These are phyloP conservation scores for Mrakia gelida DNA, from an alignment of 768 basidiomycete genomes.

Conservation along the genomic window DNA sequence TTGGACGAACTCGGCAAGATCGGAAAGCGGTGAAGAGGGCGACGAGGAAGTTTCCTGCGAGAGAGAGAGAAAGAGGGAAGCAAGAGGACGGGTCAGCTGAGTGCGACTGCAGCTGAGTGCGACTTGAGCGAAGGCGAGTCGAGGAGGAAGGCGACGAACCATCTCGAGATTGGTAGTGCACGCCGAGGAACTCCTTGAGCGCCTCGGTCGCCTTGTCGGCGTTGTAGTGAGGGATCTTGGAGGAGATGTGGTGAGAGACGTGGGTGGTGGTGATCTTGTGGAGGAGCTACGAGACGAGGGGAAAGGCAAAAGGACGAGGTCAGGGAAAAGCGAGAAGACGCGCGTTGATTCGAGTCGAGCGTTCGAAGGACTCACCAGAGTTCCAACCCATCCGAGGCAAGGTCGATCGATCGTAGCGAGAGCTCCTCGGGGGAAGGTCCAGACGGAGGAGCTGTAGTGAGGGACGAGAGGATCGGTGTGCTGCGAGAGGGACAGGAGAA, in stretches of 20 bases:
- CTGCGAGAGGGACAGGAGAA: conserved; percentile 24
- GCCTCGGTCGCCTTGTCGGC: conserved; percentile 84
- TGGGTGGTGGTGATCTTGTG: conserved; percentile 9
- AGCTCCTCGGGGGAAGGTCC: conserved; percentile 72
- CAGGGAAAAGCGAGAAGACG: not conserved
- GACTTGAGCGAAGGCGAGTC: not conserved
- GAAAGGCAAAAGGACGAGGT: not conserved
- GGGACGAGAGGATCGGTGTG: conserved; percentile 93
- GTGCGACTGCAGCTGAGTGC: not conserved
- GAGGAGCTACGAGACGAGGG: not conserved
- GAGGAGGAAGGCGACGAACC: conserved; percentile 45
- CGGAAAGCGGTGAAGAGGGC: conserved; percentile 8
- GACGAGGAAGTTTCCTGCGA: conserved; percentile 13
- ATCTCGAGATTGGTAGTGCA: conserved; percentile 46
- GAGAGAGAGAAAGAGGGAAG: not conserved
- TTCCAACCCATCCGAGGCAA: conserved; percentile 79
- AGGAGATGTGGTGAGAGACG: conserved; percentile 73
- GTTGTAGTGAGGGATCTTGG: conserved; percentile 88
- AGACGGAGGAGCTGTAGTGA: conserved; percentile 50
- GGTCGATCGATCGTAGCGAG: conserved; percentile 56
- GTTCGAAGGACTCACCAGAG: conserved; percentile 39
- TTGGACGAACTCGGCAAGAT: not conserved
- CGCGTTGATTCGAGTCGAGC: not conserved
- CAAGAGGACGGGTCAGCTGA: not conserved
- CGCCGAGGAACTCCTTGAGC: conserved; percentile 68